phyloP scores from a whole-genome alignment of 495 filamentous ascomycete genomes.

The Ramalina peruviana region DNA sequence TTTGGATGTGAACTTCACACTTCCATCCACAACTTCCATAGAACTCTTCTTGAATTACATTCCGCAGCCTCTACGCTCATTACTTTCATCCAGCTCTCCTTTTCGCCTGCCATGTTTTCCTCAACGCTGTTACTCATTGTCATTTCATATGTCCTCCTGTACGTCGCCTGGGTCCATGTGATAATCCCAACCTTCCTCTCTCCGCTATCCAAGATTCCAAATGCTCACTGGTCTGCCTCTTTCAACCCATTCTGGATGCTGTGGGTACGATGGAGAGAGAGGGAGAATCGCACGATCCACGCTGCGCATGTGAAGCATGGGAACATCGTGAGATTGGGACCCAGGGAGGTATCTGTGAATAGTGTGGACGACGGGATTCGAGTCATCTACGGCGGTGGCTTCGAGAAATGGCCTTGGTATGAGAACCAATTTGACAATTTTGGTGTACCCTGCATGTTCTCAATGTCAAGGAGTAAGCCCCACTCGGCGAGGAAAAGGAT shows the following conservation, averaged over 20 bases:
- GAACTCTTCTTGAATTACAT: too few relatives aligned
- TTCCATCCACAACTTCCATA: too few relatives aligned
- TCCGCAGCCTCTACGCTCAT: too few relatives aligned
- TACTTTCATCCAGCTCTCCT: too few relatives aligned
- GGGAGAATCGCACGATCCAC: conserved; percentile 41
- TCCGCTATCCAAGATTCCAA: conserved; percentile 49
- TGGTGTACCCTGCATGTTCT: conserved; percentile 38
- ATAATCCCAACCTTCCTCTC: conserved; percentile 46
- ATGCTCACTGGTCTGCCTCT: conserved; percentile 46
- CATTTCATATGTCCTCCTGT: not conserved
- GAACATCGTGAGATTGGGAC: conserved; percentile 47
- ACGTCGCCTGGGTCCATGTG: conserved; percentile 33
- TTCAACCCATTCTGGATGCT: conserved; percentile 51
- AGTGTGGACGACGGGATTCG: conserved; percentile 37
- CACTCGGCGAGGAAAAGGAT: conserved; percentile 39
- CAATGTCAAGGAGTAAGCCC: conserved; percentile 32
- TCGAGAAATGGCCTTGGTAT: conserved; percentile 66
- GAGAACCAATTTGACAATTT: conserved; percentile 14
- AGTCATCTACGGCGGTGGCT: conserved; percentile 53
- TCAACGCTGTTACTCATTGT: not conserved
- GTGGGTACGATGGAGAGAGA: conserved; percentile 30
- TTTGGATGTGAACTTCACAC: too few relatives aligned
- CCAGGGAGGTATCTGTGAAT: conserved; percentile 51
- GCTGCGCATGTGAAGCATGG: conserved; percentile 42
- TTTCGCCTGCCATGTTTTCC: too few relatives aligned